These are phyloP conservation scores for Sarcodon sp. DNA, from an alignment of 768 basidiomycete genomes.

Conservation along the genomic window DNA sequence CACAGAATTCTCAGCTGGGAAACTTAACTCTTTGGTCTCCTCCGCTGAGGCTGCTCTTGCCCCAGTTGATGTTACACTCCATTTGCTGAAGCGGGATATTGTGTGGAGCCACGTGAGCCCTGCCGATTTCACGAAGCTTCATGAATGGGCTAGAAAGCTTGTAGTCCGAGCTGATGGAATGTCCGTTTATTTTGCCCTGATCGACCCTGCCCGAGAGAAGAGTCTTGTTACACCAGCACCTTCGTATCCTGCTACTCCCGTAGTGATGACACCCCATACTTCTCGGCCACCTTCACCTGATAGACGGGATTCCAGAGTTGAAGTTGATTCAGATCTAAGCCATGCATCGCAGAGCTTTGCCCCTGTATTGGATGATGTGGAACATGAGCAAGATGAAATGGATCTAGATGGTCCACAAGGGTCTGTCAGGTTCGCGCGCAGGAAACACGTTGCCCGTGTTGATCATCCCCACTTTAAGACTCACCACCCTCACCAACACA, in stretches of 20 bases:
- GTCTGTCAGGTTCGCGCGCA: not conserved
- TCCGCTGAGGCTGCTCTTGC: constrained; percentile 36
- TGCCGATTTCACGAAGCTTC: constrained; percentile 37
- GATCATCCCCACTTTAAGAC: not conserved
- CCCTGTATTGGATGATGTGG: not conserved
- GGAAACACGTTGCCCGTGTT: not conserved
- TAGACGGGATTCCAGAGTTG: not conserved
- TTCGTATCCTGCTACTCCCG: constrained; percentile 28
- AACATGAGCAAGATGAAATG: not conserved
- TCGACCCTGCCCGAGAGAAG: constrained; percentile 46
- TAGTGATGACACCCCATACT: constrained; percentile 24
- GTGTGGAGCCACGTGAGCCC: constrained; percentile 49
- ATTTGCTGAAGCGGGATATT: constrained; percentile 46
- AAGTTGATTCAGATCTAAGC: not conserved
- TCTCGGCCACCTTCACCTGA: constrained; percentile 21
- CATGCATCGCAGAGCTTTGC: not conserved
- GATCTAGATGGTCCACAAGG: not conserved
- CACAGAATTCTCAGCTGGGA: constrained; percentile 26
- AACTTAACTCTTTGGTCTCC: constrained; percentile 17
- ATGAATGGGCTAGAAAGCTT: constrained; percentile 34
- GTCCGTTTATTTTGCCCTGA: constrained; percentile 45
- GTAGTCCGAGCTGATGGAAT: constrained; percentile 50
- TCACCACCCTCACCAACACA: not conserved
- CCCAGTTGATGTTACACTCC: constrained; percentile 35
- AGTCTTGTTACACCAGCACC: constrained; percentile 25